Percentiles rank a stretch among this genome's conserved stretches.
phyloP scores from a whole-genome alignment of 192 early-diverging fungal genomes.

The Linnemannia zychae region DNA sequence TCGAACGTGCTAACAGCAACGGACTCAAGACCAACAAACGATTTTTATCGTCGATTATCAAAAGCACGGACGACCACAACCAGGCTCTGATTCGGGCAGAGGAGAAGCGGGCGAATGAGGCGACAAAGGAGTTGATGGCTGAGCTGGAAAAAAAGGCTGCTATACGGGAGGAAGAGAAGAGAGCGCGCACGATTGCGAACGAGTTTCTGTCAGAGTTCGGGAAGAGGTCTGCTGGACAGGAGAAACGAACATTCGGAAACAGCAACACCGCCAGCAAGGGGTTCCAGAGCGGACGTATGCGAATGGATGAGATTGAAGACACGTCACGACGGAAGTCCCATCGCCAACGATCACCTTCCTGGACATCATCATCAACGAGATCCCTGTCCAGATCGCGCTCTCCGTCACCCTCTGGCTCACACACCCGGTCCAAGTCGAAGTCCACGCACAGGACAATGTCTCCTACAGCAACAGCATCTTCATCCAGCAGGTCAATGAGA shows the following conservation, averaged over 20 bases:
- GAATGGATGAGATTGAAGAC: slow-evolving; percentile 23
- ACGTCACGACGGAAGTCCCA: background rate
- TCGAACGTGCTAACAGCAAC: slow-evolving; percentile 53
- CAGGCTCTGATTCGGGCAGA: slow-evolving; percentile 62
- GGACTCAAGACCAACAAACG: slow-evolving; percentile 68
- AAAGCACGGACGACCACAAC: slow-evolving; percentile 68
- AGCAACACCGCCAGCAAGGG: background rate
- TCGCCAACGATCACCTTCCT: background rate
- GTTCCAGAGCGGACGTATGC: slow-evolving; percentile 8
- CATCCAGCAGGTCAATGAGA: background rate
- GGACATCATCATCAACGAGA: background rate
- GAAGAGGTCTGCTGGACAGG: background rate
- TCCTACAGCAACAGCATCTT: background rate
- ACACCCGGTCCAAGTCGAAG: background rate
- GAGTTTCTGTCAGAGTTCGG: background rate
- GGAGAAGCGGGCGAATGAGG: slow-evolving; percentile 60
- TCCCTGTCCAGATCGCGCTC: background rate
- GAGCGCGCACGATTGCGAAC: slow-evolving; percentile 8
- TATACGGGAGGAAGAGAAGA: slow-evolving; percentile 1
- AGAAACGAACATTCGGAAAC: background rate
- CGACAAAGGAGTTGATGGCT: slow-evolving; percentile 38
- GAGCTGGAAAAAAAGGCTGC: slow-evolving; percentile 28
- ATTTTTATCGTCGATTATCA: slow-evolving; percentile 69
- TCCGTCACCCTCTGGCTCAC: background rate
- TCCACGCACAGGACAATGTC: background rate